Conservation (phyloP, 2,329 filamentous ascomycete species). For the Aspergillus niger region DNA sequence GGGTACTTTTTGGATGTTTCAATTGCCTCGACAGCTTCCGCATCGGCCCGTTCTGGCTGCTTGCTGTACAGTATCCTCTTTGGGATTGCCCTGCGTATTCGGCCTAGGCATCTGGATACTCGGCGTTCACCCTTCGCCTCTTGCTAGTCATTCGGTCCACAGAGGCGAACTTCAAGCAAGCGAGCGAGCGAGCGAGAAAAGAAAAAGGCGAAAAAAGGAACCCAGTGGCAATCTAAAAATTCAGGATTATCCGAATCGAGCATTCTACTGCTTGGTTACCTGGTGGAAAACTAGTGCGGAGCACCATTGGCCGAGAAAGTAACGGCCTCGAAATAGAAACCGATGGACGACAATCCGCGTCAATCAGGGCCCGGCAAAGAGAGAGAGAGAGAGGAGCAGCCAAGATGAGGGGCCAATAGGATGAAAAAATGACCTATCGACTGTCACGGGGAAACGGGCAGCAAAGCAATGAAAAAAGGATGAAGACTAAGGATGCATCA, state of each 20-base stretch:
- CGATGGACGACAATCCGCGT: not conserved
- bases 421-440: slow-evolving; percentile 14
- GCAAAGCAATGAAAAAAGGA: slow-evolving; percentile 1
- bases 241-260: not conserved
- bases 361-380: slow-evolving; percentile 1
- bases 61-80: not conserved
- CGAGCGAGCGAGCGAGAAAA: not conserved
- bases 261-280: not conserved
- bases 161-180: not conserved
- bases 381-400: not conserved
- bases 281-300: not conserved
- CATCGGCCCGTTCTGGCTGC: not conserved
- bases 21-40: not conserved
- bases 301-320: not conserved
- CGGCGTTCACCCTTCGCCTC: not conserved
- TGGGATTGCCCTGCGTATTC: not conserved
- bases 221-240: not conserved
- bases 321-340: slow-evolving; percentile 4
- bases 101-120: too few relatives aligned
- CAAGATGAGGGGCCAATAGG: not conserved
- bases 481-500: not conserved
- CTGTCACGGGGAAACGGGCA: slow-evolving; percentile 10
- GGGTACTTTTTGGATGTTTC: not conserved
- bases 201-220: too few relatives aligned
- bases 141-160: not conserved